Conservation (phyloP, 768 basidiomycete genomes). For the Pleurotus platypus region DNA sequence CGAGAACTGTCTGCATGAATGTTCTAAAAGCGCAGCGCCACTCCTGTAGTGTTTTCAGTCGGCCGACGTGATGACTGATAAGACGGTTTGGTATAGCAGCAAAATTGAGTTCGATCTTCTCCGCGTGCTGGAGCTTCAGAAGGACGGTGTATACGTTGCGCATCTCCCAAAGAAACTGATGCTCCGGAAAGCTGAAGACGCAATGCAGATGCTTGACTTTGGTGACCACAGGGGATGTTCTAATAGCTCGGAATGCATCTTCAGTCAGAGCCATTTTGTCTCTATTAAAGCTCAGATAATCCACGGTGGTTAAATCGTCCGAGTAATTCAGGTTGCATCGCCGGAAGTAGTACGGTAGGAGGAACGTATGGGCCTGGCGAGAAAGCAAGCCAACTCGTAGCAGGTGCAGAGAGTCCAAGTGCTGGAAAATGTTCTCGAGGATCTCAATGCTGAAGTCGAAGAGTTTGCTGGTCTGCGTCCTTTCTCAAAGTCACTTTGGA, state of each 20-base stretch:
- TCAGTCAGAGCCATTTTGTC: not conserved
- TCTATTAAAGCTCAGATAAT: not conserved
- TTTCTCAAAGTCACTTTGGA: not conserved
- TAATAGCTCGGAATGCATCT: not conserved
- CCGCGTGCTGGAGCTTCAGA: not conserved
- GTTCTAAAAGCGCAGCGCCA: not conserved
- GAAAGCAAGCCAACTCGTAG: conserved; percentile 3
- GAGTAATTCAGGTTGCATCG: not conserved
- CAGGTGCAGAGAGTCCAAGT: not conserved
- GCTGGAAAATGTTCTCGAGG: not conserved
- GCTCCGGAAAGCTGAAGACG: conserved; percentile 2
- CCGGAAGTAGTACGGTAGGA: not conserved
- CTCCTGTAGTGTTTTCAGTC: not conserved
- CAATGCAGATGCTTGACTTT: conserved; percentile 1
- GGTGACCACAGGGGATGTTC: not conserved
- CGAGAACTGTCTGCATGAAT: not conserved
- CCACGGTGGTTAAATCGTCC: conserved; percentile 1
- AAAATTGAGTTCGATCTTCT: not conserved
- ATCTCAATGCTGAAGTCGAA: conserved; percentile 1
- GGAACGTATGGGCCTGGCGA: not conserved
- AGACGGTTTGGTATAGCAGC: not conserved
- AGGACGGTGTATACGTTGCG: not conserved
- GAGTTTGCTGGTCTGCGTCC: not conserved
- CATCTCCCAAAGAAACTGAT: conserved; percentile 1
- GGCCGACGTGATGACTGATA: not conserved